Evolutionary conservation across 2,329 filamentous ascomycete species (phyloP), one percentile per base, ranked within the genome.

Genomic region (Arthrocladium fulminans): DNA sequence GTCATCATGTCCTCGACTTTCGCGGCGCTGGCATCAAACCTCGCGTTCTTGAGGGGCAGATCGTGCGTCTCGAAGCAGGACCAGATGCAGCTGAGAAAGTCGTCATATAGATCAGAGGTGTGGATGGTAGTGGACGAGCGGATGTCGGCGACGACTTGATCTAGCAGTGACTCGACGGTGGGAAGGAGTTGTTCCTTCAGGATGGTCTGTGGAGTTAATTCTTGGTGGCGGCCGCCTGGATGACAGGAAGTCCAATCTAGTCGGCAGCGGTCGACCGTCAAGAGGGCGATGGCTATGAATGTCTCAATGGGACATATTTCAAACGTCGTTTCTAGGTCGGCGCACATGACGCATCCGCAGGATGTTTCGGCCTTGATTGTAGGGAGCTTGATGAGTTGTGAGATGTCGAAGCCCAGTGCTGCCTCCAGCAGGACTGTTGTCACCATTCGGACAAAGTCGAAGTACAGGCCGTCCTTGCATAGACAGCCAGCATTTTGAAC

Each of bases 61-160:
- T 47, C 44, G 22, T 47, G 44, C 8, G 44, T 47, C 23, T 47
- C 44, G 44, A 47, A 47, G n/a, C 27, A 37, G 13, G 44, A 47
- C 44, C 44, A 47, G 32, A 47, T 17, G 17, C 44, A 47, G 13
- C 29, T 38, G 8, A 47, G 34, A 17, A 47, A 47, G 20, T 47
- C 44, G 29, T 47, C 44, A 13, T 47, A 47, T 19, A 47, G 34
- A 20, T 47, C 44, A 12, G 44, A 47, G 22, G 44, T 47, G n/a
- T 47, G 44, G 12, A 47, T 47, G 8, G 32, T 47, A 12, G 44
- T 35, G 12, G 23, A 20, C 17, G 43, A 34, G 8, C 20, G 44
- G 3, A 38, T 47, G 17, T 47, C 34, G 8, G 44, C 44, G n/a
- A 34, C 44, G 8, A 47, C 44, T 39, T 47, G 44, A 17, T 47